Percentiles rank a stretch among this genome's conserved stretches.
Evolutionary conservation across 208 protist genomes (phyloP).

Genomic region (Trichomonas tenax): DNA sequence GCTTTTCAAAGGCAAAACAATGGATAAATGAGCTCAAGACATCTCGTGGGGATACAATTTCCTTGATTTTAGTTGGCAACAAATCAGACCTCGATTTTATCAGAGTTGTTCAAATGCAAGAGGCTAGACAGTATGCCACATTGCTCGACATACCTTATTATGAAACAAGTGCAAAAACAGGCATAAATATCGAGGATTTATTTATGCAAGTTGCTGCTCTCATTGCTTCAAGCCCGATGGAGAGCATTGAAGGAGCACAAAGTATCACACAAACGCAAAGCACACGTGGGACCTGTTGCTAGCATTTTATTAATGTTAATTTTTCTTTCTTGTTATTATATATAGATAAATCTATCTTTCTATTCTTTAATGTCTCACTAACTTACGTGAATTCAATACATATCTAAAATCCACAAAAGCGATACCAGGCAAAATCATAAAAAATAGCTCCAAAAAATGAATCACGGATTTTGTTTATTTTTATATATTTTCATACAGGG

Average conservation of each 20-base stretch:
- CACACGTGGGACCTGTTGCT: too few relatives aligned
- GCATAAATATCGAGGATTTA: not conserved
- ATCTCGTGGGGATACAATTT: not conserved
- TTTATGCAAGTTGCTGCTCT: not conserved
- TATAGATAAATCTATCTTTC: too few relatives aligned
- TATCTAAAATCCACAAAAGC: too few relatives aligned
- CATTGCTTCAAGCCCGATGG: too few relatives aligned
- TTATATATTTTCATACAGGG: not conserved
- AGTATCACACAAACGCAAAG: too few relatives aligned
- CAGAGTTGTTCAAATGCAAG: not conserved
- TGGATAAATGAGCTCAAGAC: conserved; percentile 15
- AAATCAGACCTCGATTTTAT: not conserved
- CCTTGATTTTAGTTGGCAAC: not conserved
- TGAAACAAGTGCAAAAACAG: not conserved
- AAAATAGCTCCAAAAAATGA: too few relatives aligned
- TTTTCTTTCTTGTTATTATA: too few relatives aligned
- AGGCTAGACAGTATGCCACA: not conserved
- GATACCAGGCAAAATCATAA: too few relatives aligned
- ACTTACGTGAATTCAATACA: too few relatives aligned
- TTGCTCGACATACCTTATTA: not conserved
- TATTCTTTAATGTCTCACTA: too few relatives aligned
- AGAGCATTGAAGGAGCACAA: too few relatives aligned
- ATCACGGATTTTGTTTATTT: not conserved
- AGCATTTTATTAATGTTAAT: too few relatives aligned
- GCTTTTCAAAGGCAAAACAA: conserved; percentile 27